phyloP scores from a whole-genome alignment of 1,139 yeast species.

The Zygotorulaspora mrakii region DNA sequence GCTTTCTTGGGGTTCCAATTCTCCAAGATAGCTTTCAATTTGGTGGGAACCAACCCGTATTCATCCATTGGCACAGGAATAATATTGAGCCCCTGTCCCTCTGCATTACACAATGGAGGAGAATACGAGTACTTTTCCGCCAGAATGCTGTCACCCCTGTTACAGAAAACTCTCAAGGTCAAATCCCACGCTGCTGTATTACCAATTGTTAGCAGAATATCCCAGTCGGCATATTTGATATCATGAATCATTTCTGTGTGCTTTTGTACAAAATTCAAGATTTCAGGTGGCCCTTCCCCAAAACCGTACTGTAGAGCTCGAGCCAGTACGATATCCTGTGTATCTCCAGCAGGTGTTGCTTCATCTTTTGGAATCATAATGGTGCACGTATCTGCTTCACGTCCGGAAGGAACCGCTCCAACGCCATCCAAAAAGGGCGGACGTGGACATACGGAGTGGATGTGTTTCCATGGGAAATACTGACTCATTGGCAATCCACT shows the following conservation, averaged over 20 bases:
- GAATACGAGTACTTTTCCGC: constrained; percentile 82
- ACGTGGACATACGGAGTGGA: constrained; percentile 65
- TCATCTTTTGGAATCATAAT: constrained; percentile 42
- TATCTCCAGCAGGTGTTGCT: constrained; percentile 43
- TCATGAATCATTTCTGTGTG: constrained; percentile 70
- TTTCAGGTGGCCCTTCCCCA: constrained; percentile 74
- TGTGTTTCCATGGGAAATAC: constrained; percentile 84
- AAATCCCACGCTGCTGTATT: constrained; percentile 91
- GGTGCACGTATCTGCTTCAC: constrained; percentile 42
- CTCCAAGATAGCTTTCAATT: constrained; percentile 57
- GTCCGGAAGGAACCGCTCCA: constrained; percentile 57
- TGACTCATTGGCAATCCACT: constrained; percentile 93
- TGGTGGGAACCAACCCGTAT: constrained; percentile 73
- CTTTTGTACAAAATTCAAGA: constrained; percentile 63
- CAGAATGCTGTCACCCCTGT: constrained; percentile 73
- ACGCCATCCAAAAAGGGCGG: constrained; percentile 77
- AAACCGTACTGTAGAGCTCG: constrained; percentile 89
- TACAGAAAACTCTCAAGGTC: constrained; percentile 70
- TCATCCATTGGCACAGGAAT: constrained; percentile 78
- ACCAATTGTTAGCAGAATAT: constrained; percentile 60
- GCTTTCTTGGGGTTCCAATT: constrained; percentile 66
- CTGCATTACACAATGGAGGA: constrained; percentile 78
- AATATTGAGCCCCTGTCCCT: constrained; percentile 63
- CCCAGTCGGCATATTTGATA: constrained; percentile 67
- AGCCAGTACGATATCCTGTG: constrained; percentile 54